Base-by-base conservation (phyloP, 306 rosid genomes). In the Hippophae tibetana region DNA sequence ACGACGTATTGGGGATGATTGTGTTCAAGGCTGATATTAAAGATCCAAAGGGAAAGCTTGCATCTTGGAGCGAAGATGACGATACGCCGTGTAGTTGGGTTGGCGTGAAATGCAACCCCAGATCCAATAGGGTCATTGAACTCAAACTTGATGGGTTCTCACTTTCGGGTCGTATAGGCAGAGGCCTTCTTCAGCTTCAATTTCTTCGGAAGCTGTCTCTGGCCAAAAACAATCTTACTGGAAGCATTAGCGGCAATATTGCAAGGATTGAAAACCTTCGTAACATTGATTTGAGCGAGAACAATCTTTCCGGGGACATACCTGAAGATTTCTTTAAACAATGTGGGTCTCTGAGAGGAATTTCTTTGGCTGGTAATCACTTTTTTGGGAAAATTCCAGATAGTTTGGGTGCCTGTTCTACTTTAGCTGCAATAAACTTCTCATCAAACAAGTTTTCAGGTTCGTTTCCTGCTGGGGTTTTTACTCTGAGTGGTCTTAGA, bases 1-100 rank as follows among this genome's bases (percentile, higher is more conserved):
- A 93, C 66, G 99, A 93, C 75, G 97, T 88, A 48, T 61, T 93
- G 84, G 99, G 97, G 41, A 67, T 93, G 69, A 88, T 93, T 60
- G 97, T 93, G 71, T 88, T 93, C 80, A 93, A 86, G 72, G 90
- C 97, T 4, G 95, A 93, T 52, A 72, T 88, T 52, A 78, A 67
- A 82, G 99, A 93, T 77, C 95, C 97, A 5, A 80, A 80, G 68
- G 84, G 83, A 47, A 86, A 79, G 72, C 72, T 93, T 0, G 52
- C 56, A 1, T 76, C 93, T 46, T 93, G 99, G 99, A 88, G 71
- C 62, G 99, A 93, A 81, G 99, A 86, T 54, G 97, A 88, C 41
- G 88, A 86, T 54, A 84, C 49, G 42, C 81, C 94, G 6, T 93
- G 99, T 61, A 73, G 66, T 6, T 93, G 99, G 99, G 78, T 52